Base-by-base conservation (phyloP, 2,329 filamentous ascomycete genomes). In the Aspergillus melleus region DNA sequence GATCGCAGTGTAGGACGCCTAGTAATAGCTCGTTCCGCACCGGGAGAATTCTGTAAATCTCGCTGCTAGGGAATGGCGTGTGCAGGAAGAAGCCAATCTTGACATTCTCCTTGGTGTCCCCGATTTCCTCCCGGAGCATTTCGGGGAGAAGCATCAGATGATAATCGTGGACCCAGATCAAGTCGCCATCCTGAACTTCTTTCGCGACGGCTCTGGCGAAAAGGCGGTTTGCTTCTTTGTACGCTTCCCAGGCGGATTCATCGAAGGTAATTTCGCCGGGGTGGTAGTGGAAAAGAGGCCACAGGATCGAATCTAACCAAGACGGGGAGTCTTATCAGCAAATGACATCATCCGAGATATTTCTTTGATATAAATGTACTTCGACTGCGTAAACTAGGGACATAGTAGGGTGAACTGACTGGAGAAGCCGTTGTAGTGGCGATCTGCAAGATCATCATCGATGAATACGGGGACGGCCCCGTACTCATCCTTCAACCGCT, bases 21-120 rank as follows among this genome's bases (percentile, higher is more conserved):
- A 90, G 84, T 49, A 99, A 84, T 54, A 98, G 88, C 70, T 92
- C 89, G 74, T 96, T 92, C 64, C 95, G 87, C 30, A 98, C 94
- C 0, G 95, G 95, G 9, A 98, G 82, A 66, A 98, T 97, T 64
- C 95, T 88, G 79, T 97, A 98, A 72, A 98, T 96, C 77, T 98
- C 94, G 68, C 91, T 96, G 74, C 91, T 96, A 12, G 95, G 95
- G 79, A 98, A 99, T 0, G 95, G 94, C 0, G 95, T 98, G 76
- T 99, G 95, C 39, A 98, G 81, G 83, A 98, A 99, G 84, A 98
- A 98, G 66, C 94, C 95, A 69, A 99, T 95, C 82, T 96, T 96
- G 78, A 98, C 88, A 67, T 97, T 96, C 80, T 93, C 91, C 80
- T 90, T 92, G 62, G 83, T 85, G 64, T 87, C 77, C 59, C 90